phyloP scores from a whole-genome alignment of 176 grass and related monocot species.

The Aegilops umbellulata region DNA sequence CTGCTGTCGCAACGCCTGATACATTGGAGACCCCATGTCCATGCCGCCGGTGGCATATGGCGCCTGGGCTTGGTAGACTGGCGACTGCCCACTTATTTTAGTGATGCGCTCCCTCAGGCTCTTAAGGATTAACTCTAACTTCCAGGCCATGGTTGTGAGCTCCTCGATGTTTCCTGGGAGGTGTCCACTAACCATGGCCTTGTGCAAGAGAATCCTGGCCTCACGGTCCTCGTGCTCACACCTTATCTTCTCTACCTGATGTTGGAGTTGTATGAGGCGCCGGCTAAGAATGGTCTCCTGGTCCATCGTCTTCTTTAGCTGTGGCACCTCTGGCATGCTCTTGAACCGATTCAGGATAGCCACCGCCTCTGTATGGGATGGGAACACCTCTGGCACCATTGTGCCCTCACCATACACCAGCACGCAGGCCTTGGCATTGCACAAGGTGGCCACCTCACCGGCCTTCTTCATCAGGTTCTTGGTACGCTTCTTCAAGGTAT shows the following conservation, averaged over 20 bases:
- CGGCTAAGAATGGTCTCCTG: constrained; percentile 30
- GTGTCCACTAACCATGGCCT: neutral
- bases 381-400: constrained; percentile 24
- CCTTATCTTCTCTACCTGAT: neutral
- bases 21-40: too few species aligned
- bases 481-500: constrained; percentile 26
- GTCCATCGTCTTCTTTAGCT: constrained; percentile 31
- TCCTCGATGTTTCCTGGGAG: neutral
- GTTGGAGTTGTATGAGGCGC: constrained; percentile 15
- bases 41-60: neutral
- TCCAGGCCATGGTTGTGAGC: neutral
- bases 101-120: neutral
- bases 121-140: neutral
- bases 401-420: constrained; percentile 29
- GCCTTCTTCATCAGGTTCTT: constrained; percentile 41
- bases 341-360: constrained; percentile 11
- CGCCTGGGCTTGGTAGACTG: neutral
- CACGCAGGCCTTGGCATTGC: constrained; percentile 13
- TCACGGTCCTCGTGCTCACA: neutral
- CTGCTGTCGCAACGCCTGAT: too few species aligned
- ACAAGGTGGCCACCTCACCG: constrained; percentile 24
- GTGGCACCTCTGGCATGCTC: constrained; percentile 21
- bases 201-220: constrained; percentile 13
- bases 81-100: neutral
- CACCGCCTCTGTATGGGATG: neutral